Percentiles rank a stretch among this genome's conserved stretches.
phyloP scores from a whole-genome alignment of 2,329 filamentous ascomycete genomes.

The Sphaerulina vaccinii region DNA sequence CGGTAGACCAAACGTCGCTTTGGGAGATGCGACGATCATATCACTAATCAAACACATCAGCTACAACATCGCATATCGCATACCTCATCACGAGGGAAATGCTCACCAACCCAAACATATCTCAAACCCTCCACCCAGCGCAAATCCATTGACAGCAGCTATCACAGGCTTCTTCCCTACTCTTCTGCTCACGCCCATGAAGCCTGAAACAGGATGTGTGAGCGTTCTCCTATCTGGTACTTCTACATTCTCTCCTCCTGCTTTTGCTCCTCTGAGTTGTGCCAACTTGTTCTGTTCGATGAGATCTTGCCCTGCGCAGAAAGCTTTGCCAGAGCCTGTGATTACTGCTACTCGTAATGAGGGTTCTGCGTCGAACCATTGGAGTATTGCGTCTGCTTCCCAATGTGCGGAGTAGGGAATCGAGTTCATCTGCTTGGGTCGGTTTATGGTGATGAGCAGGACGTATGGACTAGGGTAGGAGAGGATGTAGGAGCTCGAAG shows the following conservation, averaged over 20 bases:
- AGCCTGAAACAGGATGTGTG: constrained; percentile 43
- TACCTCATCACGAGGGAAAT: too few relatives aligned
- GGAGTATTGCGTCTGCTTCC: constrained; percentile 51
- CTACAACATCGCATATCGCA: background rate
- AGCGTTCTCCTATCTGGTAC: constrained; percentile 28
- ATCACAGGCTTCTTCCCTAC: constrained; percentile 61
- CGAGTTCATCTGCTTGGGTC: constrained; percentile 51
- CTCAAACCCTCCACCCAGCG: constrained; percentile 59
- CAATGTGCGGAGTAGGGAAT: constrained; percentile 46
- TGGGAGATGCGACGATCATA: constrained; percentile 54
- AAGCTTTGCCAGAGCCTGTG: constrained; percentile 55
- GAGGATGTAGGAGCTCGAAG: constrained; percentile 36
- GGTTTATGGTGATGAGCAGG: constrained; percentile 55
- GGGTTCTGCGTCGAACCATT: constrained; percentile 52
- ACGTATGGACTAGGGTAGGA: constrained; percentile 49
- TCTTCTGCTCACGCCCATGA: constrained; percentile 56
- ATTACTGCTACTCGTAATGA: constrained; percentile 40
- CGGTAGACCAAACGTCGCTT: constrained; percentile 53
- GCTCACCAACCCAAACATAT: constrained; percentile 51
- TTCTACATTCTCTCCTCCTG: constrained; percentile 26
- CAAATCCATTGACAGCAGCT: constrained; percentile 59
- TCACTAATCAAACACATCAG: constrained; percentile 36
- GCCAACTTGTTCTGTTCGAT: constrained; percentile 46
- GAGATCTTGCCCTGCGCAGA: constrained; percentile 57
- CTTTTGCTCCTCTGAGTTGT: constrained; percentile 24